Base-by-base conservation (phyloP, 164 flowering plant genomes). In the Nelumbo lutea region DNA sequence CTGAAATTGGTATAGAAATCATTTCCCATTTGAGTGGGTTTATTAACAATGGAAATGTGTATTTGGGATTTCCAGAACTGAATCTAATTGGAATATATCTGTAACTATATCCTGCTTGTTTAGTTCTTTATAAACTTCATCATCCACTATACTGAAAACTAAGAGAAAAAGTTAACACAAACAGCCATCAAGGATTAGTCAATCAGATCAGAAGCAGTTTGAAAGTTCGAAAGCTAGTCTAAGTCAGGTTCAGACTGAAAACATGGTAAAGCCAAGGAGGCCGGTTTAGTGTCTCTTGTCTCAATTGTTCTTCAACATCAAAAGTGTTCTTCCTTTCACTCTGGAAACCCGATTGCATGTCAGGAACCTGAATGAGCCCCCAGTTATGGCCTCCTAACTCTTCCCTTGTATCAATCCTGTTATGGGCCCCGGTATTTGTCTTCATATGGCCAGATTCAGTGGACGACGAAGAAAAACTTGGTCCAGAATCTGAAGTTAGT, bases 211-310 rank as follows among this genome's bases (percentile, higher is more conserved):
- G 64, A 71, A 67, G 58, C 1, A 62, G 15, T 62, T 48, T 53
- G 15, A 68, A 44, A 40, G 48, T 41, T 13, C n/a, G 60, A 61
- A 52, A 8, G 52, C 46, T 40, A 9, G 63, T 61, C 76, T 72
- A 83, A 63, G 80, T 80, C 79, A 83, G 76, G 70, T 87, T 89
- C 68, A 85, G 68, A 75, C 89, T 88, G 68, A 89, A 72, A 62
- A 80, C 87, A 68, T 86, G 91, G 67, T 82, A 82, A 60, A 88
- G 76, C 91, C 91, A 87, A 70, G 91, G 89, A 52, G 89, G 81
- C 60, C 79, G 86, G 5, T 80, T 78, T 53, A 77, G 69, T 70
- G 76, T 84, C 74, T 84, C 83, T 70, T 80, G 79, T 70, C 82
- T 78, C 62, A 76, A 38, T 40, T 74, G 70, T 67, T 80, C 87